phyloP scores from a whole-genome alignment of 805 yeast species.

The Candida stauntonica region DNA sequence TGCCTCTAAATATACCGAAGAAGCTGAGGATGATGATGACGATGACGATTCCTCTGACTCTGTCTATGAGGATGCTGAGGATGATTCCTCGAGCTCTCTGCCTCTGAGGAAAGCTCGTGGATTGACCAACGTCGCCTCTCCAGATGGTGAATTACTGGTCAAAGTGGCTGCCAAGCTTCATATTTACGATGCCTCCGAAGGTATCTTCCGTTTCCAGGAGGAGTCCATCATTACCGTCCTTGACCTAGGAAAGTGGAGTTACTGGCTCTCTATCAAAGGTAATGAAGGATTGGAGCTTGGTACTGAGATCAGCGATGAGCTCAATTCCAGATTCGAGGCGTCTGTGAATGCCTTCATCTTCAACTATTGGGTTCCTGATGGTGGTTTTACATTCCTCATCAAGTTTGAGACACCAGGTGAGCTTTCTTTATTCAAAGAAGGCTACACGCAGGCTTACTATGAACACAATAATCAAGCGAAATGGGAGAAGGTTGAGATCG shows the following conservation, averaged over 20 bases:
- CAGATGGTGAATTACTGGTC: constrained; percentile 23
- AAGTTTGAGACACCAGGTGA: constrained; percentile 41
- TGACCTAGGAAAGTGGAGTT: constrained; percentile 48
- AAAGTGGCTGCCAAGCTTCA: constrained; percentile 34
- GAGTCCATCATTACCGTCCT: constrained; percentile 30
- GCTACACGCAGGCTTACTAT: constrained; percentile 53
- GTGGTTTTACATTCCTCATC: constrained; percentile 56
- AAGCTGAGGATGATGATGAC: constrained; percentile 20
- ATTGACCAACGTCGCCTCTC: constrained; percentile 11
- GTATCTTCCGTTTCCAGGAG: constrained; percentile 43
- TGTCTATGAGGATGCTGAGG: constrained; percentile 30
- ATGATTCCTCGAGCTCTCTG: constrained; percentile 5
- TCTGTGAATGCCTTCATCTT: constrained; percentile 58
- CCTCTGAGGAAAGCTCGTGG: background rate
- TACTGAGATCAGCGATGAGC: constrained; percentile 39
- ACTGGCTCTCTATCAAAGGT: constrained; percentile 43
- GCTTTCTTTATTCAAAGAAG: constrained; percentile 48
- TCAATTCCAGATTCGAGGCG: constrained; percentile 65
- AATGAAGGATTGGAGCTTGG: constrained; percentile 32
- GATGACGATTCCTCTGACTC: constrained; percentile 29
- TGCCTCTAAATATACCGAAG: constrained; percentile 1
- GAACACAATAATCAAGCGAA: constrained; percentile 48
- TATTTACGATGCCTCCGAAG: constrained; percentile 50
- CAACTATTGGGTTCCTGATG: constrained; percentile 40
- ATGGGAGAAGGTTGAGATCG: constrained; percentile 41